Percentiles rank a stretch among this genome's conserved stretches.
phyloP scores from a whole-genome alignment of 2,329 filamentous ascomycete species.

The Calycina herbarum region DNA sequence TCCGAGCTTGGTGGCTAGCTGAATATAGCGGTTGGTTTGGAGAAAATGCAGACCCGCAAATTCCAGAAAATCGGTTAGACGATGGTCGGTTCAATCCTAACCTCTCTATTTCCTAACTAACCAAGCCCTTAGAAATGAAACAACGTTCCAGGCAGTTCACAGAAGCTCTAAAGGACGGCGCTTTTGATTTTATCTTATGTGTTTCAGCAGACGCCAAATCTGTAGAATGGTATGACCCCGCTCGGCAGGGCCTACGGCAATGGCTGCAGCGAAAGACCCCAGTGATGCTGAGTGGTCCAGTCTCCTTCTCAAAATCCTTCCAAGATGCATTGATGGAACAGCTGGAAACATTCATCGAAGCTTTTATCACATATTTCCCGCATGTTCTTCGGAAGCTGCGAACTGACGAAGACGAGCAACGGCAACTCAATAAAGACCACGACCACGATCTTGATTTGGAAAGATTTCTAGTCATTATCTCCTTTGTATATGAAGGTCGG shows the following conservation, averaged over 20 bases:
- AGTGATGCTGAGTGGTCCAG: conserved; percentile 64
- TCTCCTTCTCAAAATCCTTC: conserved; percentile 71
- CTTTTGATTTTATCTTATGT: conserved; percentile 87
- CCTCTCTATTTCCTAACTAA: conserved; percentile 9
- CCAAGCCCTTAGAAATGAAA: conserved; percentile 56
- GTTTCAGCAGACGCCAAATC: conserved; percentile 79
- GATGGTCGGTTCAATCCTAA: conserved; percentile 42
- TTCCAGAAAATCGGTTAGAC: conserved; percentile 64
- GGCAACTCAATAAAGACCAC: conserved; percentile 63
- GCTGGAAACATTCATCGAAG: conserved; percentile 84
- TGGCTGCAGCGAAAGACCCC: conserved; percentile 82
- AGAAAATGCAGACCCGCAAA: conserved; percentile 63
- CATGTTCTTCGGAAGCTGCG: conserved; percentile 85
- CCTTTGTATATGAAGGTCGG: conserved; percentile 85
- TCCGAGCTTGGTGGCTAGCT: conserved; percentile 83
- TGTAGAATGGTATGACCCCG: conserved; percentile 84
- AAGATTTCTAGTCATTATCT: conserved; percentile 86
- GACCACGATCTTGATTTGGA: conserved; percentile 77
- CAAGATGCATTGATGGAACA: conserved; percentile 73
- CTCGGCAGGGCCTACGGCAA: conserved; percentile 76
- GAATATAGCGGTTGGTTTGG: conserved; percentile 91
- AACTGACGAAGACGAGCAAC: conserved; percentile 85
- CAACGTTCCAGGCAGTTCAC: conserved; percentile 72
- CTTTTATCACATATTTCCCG: conserved; percentile 92
- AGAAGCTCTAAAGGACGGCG: conserved; percentile 80